phyloP scores from a whole-genome alignment of 768 basidiomycete genomes.

The Kwoniella mangroviensis region DNA sequence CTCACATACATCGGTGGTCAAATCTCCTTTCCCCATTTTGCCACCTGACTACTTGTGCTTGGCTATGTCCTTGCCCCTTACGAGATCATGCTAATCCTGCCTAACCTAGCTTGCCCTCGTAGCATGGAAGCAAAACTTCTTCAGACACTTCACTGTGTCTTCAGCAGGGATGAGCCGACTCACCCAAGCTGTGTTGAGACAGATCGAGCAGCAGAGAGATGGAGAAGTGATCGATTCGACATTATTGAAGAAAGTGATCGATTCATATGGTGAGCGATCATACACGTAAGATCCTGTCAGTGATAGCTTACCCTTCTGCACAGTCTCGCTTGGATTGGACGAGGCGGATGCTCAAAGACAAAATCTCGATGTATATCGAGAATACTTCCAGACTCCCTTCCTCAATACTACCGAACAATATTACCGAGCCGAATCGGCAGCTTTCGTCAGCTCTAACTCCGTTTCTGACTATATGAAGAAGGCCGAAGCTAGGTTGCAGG shows the following conservation, averaged over 20 bases:
- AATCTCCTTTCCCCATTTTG: background rate
- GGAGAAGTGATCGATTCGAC: constrained; percentile 92
- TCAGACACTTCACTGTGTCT: constrained; percentile 57
- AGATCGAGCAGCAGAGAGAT: constrained; percentile 92
- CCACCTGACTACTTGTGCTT: background rate
- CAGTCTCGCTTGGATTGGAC: constrained; percentile 87
- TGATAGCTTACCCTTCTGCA: background rate
- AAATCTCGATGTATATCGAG: constrained; percentile 89
- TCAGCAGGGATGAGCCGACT: constrained; percentile 66
- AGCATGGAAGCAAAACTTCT: constrained; percentile 93
- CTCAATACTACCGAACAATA: constrained; percentile 84
- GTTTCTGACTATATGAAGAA: constrained; percentile 95
- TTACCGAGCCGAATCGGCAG: constrained; percentile 88
- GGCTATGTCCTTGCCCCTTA: background rate
- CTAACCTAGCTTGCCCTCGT: constrained; percentile 80
- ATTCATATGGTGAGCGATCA: constrained; percentile 71
- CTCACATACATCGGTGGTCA: background rate
- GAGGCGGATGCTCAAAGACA: constrained; percentile 81
- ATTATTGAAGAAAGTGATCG: constrained; percentile 90
- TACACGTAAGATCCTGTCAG: background rate
- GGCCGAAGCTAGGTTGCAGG: constrained; percentile 86
- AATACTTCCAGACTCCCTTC: constrained; percentile 88
- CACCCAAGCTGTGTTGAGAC: constrained; percentile 79
- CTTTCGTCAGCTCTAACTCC: constrained; percentile 83
- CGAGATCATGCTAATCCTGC: background rate